Conservation (phyloP, 495 filamentous ascomycete genomes). For the Penicillium argentinense region DNA sequence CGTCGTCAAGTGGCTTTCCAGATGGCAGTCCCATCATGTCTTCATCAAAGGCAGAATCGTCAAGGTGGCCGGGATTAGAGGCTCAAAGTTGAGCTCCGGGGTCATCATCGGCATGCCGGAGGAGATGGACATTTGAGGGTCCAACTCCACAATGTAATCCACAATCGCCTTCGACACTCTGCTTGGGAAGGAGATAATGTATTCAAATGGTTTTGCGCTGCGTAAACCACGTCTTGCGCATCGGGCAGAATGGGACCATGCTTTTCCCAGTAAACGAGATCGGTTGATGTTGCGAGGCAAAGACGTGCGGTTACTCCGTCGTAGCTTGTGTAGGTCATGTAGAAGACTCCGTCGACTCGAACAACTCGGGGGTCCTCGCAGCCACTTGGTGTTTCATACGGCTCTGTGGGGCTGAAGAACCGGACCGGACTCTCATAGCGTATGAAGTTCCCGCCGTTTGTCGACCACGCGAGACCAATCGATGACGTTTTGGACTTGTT, state of each 20-base stretch:
- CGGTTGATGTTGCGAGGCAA: conserved; percentile 22
- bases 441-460: conserved; percentile 5
- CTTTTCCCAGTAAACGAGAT: conserved; percentile 22
- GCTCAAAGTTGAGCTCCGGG: conserved; percentile 25
- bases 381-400: conserved; percentile 12
- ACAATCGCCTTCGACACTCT: conserved; percentile 41
- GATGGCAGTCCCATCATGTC: conserved; percentile 29
- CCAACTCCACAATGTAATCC: conserved; percentile 48
- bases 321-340: conserved; percentile 28
- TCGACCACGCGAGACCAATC: conserved; percentile 10
- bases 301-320: conserved; percentile 13
- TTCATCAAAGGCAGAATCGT: conserved; percentile 45
- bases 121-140: conserved; percentile 38
- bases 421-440: conserved; percentile 6
- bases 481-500: conserved; percentile 4
- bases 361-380: conserved; percentile 19
- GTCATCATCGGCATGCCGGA: conserved; percentile 41
- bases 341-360: conserved; percentile 25
- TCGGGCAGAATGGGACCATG: conserved; percentile 5
- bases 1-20: conserved; percentile 20
- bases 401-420: conserved; percentile 12
- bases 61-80: conserved; percentile 27
- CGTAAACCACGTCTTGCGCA: background rate
- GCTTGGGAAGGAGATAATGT: conserved; percentile 29
- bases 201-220: too few species aligned